Evolutionary conservation across 2,329 filamentous ascomycete species (phyloP).

Genomic region (Colletotrichum euphorbiae): DNA sequence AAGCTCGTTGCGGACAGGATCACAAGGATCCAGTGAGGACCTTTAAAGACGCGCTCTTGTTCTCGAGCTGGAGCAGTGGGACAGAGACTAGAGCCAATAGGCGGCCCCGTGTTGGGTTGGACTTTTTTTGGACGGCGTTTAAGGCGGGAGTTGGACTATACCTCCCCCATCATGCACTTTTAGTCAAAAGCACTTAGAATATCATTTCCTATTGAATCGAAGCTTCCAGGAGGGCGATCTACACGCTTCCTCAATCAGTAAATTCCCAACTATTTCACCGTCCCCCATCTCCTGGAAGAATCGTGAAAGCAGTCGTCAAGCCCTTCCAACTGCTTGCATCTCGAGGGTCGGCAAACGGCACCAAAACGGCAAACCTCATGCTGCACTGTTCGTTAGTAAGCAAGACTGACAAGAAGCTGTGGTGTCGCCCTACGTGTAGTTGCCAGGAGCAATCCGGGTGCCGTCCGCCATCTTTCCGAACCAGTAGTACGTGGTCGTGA

Average conservation of each 20-base stretch:
- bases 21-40: background rate
- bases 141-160: too few relatives aligned
- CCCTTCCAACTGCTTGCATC: constrained; percentile 29
- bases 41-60: too few relatives aligned
- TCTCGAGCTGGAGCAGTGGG: too few relatives aligned
- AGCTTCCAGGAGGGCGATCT: too few relatives aligned
- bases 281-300: constrained; percentile 25
- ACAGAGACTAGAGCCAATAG: too few relatives aligned
- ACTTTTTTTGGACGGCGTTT: too few relatives aligned
- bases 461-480: constrained; percentile 57
- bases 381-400: background rate
- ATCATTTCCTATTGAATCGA: background rate
- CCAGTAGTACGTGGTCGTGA: constrained; percentile 51
- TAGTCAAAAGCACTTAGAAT: too few relatives aligned
- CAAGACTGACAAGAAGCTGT: accelerated
- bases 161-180: background rate
- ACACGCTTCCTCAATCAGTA: too few relatives aligned
- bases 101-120: too few relatives aligned
- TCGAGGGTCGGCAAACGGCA: constrained; percentile 24
- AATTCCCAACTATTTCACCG: background rate
- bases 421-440: constrained; percentile 50
- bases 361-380: constrained; percentile 28
- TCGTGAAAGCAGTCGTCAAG: constrained; percentile 24
- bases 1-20: background rate
- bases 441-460: constrained; percentile 52